Evolutionary conservation across 179 eudicot genomes (phyloP).

Genomic region (Carnegiea gigantea): DNA sequence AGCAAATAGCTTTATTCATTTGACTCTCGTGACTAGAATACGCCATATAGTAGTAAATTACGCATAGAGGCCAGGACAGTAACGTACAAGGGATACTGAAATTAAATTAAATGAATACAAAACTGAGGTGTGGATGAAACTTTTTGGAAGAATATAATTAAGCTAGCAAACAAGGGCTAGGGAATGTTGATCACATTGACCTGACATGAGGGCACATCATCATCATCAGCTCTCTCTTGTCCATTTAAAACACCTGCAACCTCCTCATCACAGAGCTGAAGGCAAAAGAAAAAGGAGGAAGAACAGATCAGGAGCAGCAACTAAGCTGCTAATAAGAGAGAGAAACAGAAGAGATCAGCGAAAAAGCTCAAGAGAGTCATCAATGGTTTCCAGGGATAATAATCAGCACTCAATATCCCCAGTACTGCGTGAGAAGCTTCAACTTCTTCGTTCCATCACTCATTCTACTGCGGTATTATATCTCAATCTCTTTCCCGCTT

Average conservation of each 20-base stretch:
- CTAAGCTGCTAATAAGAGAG: not conserved
- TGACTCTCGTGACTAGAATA: conserved; percentile 10
- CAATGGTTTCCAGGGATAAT: conserved; percentile 6
- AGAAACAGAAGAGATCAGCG: not conserved
- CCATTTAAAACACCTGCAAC: not conserved
- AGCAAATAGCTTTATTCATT: not conserved
- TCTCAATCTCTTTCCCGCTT: not conserved
- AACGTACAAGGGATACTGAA: not conserved
- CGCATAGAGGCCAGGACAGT: not conserved
- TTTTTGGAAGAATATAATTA: not conserved
- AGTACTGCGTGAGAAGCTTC: conserved; percentile 2
- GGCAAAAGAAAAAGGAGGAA: not conserved
- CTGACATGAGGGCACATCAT: not conserved
- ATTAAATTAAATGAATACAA: not conserved
- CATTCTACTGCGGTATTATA: not conserved
- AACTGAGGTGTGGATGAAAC: not conserved
- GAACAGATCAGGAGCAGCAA: not conserved
- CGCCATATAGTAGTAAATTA: not conserved
- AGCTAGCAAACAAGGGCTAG: conserved; percentile 6
- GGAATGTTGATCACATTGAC: not conserved
- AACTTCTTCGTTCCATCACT: conserved; percentile 12
- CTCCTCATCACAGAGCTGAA: not conserved
- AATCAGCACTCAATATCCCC: not conserved
- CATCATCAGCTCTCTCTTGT: not conserved
- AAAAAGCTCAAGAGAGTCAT: not conserved